Evolutionary conservation across 75 land plant genomes (phyloP).

Genomic region (Cryptomeria japonica): DNA sequence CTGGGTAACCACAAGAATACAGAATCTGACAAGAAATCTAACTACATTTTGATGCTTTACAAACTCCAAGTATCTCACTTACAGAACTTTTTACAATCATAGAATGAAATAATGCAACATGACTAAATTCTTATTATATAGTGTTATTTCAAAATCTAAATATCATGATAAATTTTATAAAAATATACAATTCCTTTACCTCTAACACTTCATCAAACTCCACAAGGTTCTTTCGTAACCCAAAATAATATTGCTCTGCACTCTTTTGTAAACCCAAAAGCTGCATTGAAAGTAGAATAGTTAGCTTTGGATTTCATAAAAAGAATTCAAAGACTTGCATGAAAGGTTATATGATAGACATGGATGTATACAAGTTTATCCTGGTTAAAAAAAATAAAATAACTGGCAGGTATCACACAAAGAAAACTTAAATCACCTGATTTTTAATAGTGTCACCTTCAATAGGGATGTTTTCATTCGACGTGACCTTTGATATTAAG

Average conservation of each 20-base stretch:
- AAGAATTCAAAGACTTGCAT: background rate
- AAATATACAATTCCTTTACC: slow-evolving; percentile 37
- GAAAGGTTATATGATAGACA: slow-evolving; percentile 4
- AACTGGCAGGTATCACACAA: background rate
- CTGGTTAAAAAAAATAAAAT: background rate
- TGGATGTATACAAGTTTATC: background rate
- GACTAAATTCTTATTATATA: background rate
- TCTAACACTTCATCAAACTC: slow-evolving; percentile 99
- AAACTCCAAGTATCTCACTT: background rate
- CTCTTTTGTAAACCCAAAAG: slow-evolving; percentile 75
- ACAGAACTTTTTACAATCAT: background rate
- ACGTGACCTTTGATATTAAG: slow-evolving; percentile 67
- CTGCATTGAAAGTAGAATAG: slow-evolving; percentile 23
- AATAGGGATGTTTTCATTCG: slow-evolving; percentile 80
- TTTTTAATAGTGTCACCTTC: slow-evolving; percentile 65
- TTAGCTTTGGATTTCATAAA: background rate
- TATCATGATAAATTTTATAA: background rate
- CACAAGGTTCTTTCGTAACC: slow-evolving; percentile 81
- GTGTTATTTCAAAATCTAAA: background rate
- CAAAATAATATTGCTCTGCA: slow-evolving; percentile 88
- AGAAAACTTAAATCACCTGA: slow-evolving; percentile 44
- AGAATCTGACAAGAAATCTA: background rate
- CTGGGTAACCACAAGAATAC: background rate
- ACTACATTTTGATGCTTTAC: background rate
- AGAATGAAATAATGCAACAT: background rate